Percentiles rank a stretch among this genome's conserved stretches.
Evolutionary conservation across 768 basidiomycete genomes (phyloP).

Genomic region (Lactifluus hygrophoroides): DNA sequence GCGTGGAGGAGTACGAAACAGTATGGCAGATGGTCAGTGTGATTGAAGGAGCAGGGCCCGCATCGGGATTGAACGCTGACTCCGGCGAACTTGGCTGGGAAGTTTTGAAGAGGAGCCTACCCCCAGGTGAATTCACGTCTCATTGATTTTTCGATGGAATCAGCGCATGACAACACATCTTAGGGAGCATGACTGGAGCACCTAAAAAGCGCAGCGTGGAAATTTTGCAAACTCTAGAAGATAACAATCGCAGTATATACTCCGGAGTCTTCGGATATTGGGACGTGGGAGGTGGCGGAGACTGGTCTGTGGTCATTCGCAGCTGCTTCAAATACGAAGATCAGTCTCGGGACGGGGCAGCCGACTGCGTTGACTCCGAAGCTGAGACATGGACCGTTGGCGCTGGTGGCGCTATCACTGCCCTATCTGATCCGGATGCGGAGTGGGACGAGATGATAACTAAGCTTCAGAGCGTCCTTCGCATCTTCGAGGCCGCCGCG

Average conservation of each 20-base stretch:
- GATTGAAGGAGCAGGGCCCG: conserved; percentile 54
- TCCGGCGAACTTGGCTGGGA: conserved; percentile 62
- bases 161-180: not conserved
- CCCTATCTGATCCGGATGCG: conserved; percentile 70
- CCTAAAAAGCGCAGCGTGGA: conserved; percentile 93
- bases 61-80: conserved; percentile 23
- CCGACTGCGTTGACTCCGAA: conserved; percentile 9
- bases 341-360: conserved; percentile 6
- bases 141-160: not conserved
- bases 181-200: conserved; percentile 96
- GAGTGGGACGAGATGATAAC: conserved; percentile 94
- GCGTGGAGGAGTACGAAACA: conserved; percentile 85
- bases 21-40: conserved; percentile 96
- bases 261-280: conserved; percentile 93
- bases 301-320: conserved; percentile 92
- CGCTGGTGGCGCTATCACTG: conserved; percentile 95
- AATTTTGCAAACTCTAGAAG: conserved; percentile 75
- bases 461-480: conserved; percentile 76
- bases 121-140: conserved; percentile 53
- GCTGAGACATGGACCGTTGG: conserved; percentile 69
- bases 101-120: conserved; percentile 68
- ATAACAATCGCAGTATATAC: conserved; percentile 65
- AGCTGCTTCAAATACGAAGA: conserved; percentile 76
- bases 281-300: conserved; percentile 79
- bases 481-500: conserved; percentile 42